Evolutionary conservation across 2,329 filamentous ascomycete genomes (phyloP).

Genomic region (Scedosporium dehoogii): DNA sequence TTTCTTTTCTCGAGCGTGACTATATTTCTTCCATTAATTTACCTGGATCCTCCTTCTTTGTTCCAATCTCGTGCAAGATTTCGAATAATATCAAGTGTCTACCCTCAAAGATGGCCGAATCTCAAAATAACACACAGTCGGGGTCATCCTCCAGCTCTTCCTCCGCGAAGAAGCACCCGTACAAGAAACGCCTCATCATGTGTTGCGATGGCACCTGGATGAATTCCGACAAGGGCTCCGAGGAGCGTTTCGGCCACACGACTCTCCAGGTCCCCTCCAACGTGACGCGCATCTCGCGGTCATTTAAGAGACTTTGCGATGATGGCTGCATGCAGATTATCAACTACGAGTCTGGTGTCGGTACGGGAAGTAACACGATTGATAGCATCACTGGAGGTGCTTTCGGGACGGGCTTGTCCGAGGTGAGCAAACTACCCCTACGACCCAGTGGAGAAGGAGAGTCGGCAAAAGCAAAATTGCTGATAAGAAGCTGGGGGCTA

Average conservation of each 20-base stretch:
- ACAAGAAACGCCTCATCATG: conserved; percentile 35
- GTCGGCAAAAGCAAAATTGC: not conserved
- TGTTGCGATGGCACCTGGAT: conserved; percentile 47
- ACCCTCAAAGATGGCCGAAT: not conserved
- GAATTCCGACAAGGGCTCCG: conserved; percentile 39
- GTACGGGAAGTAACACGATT: conserved; percentile 38
- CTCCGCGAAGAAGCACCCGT: conserved; percentile 6
- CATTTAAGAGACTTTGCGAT: conserved; percentile 38
- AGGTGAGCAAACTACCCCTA: conserved; percentile 23
- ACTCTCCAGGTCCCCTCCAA: conserved; percentile 45
- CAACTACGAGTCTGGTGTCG: conserved; percentile 52
- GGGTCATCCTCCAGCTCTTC: not conserved
- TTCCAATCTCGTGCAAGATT: not conserved
- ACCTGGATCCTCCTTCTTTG: not conserved
- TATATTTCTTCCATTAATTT: not conserved
- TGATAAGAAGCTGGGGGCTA: not conserved
- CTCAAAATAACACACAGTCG: not conserved
- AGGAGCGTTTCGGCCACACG: conserved; percentile 28
- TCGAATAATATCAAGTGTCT: not conserved
- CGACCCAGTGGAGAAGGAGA: not conserved
- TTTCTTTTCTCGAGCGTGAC: too few relatives aligned
- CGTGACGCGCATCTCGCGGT: conserved; percentile 49
- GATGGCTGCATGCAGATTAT: conserved; percentile 48
- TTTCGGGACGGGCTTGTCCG: conserved; percentile 43
- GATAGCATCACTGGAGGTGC: conserved; percentile 43